Evolutionary conservation across 495 filamentous ascomycete species (phyloP).

Genomic region (Zalerion maritima): DNA sequence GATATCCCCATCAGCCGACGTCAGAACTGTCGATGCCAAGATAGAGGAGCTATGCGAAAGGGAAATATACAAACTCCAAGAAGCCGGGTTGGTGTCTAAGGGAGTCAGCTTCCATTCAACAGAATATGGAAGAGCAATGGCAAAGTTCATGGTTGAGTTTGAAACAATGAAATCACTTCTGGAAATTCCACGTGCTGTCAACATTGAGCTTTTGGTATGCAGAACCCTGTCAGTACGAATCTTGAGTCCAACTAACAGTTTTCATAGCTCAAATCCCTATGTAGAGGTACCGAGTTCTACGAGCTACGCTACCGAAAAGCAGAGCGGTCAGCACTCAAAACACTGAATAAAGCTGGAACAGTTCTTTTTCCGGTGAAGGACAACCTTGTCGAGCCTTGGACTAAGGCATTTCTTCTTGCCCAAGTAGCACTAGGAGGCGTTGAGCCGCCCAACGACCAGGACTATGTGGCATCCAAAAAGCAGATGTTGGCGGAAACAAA

Average conservation of each 20-base stretch:
- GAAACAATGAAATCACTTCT: conserved; percentile 74
- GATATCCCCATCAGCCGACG: conserved; percentile 24
- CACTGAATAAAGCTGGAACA: conserved; percentile 58
- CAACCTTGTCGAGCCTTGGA: conserved; percentile 50
- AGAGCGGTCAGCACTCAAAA: conserved; percentile 66
- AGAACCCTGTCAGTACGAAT: background rate
- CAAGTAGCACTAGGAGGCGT: conserved; percentile 67
- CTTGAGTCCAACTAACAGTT: conserved; percentile 26
- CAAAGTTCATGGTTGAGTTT: conserved; percentile 82
- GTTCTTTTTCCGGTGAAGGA: conserved; percentile 73
- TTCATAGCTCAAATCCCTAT: conserved; percentile 44
- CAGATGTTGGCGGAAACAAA: conserved; percentile 55
- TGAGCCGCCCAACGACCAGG: conserved; percentile 51
- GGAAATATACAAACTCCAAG: conserved; percentile 55
- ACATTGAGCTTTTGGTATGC: conserved; percentile 59
- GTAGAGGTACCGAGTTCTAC: conserved; percentile 63
- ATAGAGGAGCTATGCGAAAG: conserved; percentile 71
- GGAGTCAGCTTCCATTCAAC: conserved; percentile 46
- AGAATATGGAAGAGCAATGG: conserved; percentile 79
- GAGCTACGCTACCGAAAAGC: conserved; percentile 47
- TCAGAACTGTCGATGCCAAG: conserved; percentile 45
- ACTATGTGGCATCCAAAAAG: conserved; percentile 42
- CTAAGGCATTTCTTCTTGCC: conserved; percentile 80
- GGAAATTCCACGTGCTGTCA: conserved; percentile 41
- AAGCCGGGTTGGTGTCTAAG: conserved; percentile 40